Conservation (phyloP, 2,329 filamentous ascomycete species). For the Pestalotiopsis sp. region DNA sequence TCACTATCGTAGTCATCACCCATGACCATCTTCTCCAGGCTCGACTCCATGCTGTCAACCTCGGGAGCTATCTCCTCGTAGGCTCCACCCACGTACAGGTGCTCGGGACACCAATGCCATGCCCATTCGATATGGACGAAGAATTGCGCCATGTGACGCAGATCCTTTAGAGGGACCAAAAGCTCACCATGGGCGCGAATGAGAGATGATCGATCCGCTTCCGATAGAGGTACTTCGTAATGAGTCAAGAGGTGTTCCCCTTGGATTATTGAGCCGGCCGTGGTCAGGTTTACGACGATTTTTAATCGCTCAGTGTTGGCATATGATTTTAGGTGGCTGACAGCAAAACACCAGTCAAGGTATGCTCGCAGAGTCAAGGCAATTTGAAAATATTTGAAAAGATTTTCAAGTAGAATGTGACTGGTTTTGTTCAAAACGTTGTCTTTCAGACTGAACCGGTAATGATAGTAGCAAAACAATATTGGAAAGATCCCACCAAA, state of each 20-base stretch:
- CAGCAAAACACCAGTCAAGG: slow-evolving; percentile 15
- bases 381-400: too few relatives aligned
- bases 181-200: slow-evolving; percentile 3
- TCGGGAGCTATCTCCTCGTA: background rate
- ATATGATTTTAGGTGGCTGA: slow-evolving; percentile 13
- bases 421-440: too few relatives aligned
- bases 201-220: background rate
- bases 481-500: too few relatives aligned
- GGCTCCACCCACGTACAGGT: background rate
- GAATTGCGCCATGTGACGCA: slow-evolving; percentile 12
- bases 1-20: slow-evolving; percentile 12
- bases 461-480: too few relatives aligned
- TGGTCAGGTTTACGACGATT: slow-evolving; percentile 7
- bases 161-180: background rate
- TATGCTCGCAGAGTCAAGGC: too few relatives aligned
- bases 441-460: too few relatives aligned
- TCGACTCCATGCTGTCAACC: slow-evolving; percentile 10
- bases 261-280: background rate
- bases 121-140: slow-evolving; percentile 15
- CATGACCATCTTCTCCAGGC: slow-evolving; percentile 16
- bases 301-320: slow-evolving; percentile 10
- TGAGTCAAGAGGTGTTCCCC: background rate
- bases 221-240: background rate
- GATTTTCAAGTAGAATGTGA: too few relatives aligned
- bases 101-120: slow-evolving; percentile 9